Conservation (phyloP, 164 flowering plant species). For the Tetracentron sinense region DNA sequence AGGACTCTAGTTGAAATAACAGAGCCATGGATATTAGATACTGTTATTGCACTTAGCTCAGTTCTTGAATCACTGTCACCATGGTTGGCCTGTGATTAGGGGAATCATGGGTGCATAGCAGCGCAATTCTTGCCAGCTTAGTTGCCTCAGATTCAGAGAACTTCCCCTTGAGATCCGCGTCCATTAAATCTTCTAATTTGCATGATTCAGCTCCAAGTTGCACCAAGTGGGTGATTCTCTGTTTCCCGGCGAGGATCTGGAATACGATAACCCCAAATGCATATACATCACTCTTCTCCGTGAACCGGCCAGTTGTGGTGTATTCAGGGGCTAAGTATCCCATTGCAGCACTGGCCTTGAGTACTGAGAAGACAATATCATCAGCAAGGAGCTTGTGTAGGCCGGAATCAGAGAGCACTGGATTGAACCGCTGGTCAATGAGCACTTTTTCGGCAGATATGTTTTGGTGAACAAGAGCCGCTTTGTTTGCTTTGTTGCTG, state of each 20-base stretch:
- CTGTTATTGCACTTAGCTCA: slow-evolving; percentile 26
- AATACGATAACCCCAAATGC: slow-evolving; percentile 81
- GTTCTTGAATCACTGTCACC: slow-evolving; percentile 55
- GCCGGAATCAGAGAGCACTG: slow-evolving; percentile 72
- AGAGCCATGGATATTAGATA: slow-evolving; percentile 13
- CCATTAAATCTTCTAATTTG: slow-evolving; percentile 59
- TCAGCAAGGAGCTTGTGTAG: slow-evolving; percentile 79
- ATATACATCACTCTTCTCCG: slow-evolving; percentile 81
- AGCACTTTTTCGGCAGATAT: slow-evolving; percentile 88
- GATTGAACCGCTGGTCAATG: slow-evolving; percentile 55
- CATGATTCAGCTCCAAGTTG: slow-evolving; percentile 50
- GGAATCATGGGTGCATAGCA: slow-evolving; percentile 65
- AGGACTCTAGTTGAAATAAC: neutral
- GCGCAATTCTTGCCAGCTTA: slow-evolving; percentile 53
- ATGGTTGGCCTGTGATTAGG: slow-evolving; percentile 66
- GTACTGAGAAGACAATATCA: slow-evolving; percentile 79
- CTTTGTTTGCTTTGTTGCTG: slow-evolving; percentile 43
- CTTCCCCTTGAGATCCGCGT: slow-evolving; percentile 57
- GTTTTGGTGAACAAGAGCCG: slow-evolving; percentile 69
- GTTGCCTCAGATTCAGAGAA: slow-evolving; percentile 64
- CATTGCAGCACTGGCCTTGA: slow-evolving; percentile 94
- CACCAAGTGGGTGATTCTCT: slow-evolving; percentile 31
- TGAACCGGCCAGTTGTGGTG: slow-evolving; percentile 79
- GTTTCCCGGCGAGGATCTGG: slow-evolving; percentile 74
- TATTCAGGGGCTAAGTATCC: slow-evolving; percentile 98